Evolutionary conservation across 23 red algal species (phyloP), one percentile per base, ranked within the genome.

Genomic region (Gracilaria caudata): DNA sequence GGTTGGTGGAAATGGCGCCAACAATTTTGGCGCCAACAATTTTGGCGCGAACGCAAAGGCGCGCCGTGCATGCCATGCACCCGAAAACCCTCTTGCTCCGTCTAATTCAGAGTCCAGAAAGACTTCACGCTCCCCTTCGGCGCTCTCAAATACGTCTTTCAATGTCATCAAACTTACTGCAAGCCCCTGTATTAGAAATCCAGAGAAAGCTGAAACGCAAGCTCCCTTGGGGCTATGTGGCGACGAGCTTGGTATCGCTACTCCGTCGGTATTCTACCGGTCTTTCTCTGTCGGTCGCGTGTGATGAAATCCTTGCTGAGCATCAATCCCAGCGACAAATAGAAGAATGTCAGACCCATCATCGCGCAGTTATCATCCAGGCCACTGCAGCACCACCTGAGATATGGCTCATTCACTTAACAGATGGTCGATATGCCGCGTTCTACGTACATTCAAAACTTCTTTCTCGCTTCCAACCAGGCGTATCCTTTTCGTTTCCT

Each of bases 251-350:
- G 30, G 63, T 83, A 23, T 45, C 57, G 36, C 58, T 83, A 13
- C 79, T 83, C 40, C 14, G 79, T 37, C 35, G 37, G 21, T 83
- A 83, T 44, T 83, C 79, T 38, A 68, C 79, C 12, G 79, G 79
- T 63, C 79, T 83, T 43, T 68, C 79, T 4, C 25, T 43, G 43
- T 44, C 79, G 21, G 56, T 83, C 14, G 79, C 59, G 14, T 63
- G 57, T 36, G 79, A 83, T 46, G 79, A 83, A 83, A 63, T 83
- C 38, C 58, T 66, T 21, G 63, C 51, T 29, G 39, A 26, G 11
- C 17, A 75, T 49, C 70, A 75, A 21, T 23, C 40, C 19, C 39
- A 75, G 43, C 25, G 3, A 40, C 37, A 75, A 75, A 0, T 0
- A 36, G 70, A 47, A 11, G 70, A 75, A 49, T 29, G 10, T 1